Conservation (phyloP, 371 early-diverging fungal species). For the Mucor velutinosus region DNA sequence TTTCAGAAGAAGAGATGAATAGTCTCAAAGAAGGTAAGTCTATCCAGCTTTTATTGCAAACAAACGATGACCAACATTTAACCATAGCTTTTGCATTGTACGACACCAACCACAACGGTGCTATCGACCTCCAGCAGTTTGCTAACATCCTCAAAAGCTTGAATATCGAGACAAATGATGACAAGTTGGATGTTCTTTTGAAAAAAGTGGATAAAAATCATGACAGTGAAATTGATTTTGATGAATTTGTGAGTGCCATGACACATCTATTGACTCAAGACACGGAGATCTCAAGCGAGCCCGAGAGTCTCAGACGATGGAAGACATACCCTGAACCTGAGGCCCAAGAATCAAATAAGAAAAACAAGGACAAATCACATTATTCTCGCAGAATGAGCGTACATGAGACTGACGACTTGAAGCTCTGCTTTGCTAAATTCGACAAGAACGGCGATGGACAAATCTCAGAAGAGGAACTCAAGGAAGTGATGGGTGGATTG, state of each 20-base stretch:
- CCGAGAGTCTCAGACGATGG: slow-evolving; percentile 5
- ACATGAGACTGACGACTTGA: slow-evolving; percentile 63
- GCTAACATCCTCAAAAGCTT: slow-evolving; percentile 24
- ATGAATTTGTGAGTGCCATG: slow-evolving; percentile 77
- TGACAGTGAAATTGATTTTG: slow-evolving; percentile 58
- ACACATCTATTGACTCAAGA: slow-evolving; percentile 7
- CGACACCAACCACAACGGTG: slow-evolving; percentile 26
- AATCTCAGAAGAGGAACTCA: slow-evolving; percentile 70
- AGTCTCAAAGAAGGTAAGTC: slow-evolving; percentile 27
- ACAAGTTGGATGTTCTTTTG: slow-evolving; percentile 8
- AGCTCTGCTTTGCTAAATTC: slow-evolving; percentile 70
- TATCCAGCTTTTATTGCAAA: not conserved
- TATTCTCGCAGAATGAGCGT: slow-evolving; percentile 22
- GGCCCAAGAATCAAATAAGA: not conserved
- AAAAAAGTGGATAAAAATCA: slow-evolving; percentile 29
- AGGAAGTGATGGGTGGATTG: slow-evolving; percentile 69
- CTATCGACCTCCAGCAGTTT: slow-evolving; percentile 18
- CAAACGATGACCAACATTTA: not conserved
- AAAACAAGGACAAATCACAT: not conserved
- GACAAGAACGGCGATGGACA: slow-evolving; percentile 76
- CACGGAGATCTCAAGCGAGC: slow-evolving; percentile 4
- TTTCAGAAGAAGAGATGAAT: slow-evolving; percentile 23
- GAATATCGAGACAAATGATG: slow-evolving; percentile 10
- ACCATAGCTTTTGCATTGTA: slow-evolving; percentile 28
- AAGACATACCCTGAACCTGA: slow-evolving; percentile 9